Evolutionary conservation across 192 early-diverging fungal genomes (phyloP), one percentile per base, ranked within the genome.

Genomic region (Coemansia sp.): DNA sequence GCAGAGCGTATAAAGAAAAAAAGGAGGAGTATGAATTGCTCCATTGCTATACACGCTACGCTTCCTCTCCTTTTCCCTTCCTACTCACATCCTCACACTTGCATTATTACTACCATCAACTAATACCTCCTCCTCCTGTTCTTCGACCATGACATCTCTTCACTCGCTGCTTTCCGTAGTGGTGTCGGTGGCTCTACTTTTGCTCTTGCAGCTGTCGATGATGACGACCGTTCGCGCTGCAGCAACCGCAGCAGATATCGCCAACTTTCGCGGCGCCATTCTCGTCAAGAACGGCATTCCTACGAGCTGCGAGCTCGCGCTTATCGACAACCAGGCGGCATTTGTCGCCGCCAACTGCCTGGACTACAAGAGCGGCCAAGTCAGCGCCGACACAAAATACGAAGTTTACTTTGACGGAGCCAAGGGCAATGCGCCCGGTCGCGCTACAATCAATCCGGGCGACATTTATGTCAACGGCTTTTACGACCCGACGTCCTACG

Each of bases 311-410:
- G 74, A 76, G 10, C 36, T 64, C 32, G 74, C 68, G 25, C 66
- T 76, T 9, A 69, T 76, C 24, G 67, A 69, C 49, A 70, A 76
- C 60, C 51, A 54, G 10, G 49, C 67, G 1, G 74, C 67, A 4
- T 53, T 76, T 49, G 64, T 76, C 4, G 58, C 73, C 6, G 73
- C 67, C n/a, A 71, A 39, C 36, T 76, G 74, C 47, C 29, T 76
- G 9, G 64, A 64, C 25, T 40, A 41, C 22, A 47, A 36, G 24
- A 37, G 32, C 36, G 27, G 58, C 9, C 11, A 20, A 19, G 59
- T 45, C 5, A 49, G 49, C n/a, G 7, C 27, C 4, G 47, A 27
- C 27, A 59, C 45, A 32, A 19, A 53, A 31, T 69, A 76, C 53
- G 63, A 62, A 9, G 32, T 70, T 4, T 70, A 70, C 24, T 58